These are phyloP conservation scores for Rhizopus sp. DNA, from an alignment of 371 early-diverging fungal species.

Conservation along the genomic window DNA sequence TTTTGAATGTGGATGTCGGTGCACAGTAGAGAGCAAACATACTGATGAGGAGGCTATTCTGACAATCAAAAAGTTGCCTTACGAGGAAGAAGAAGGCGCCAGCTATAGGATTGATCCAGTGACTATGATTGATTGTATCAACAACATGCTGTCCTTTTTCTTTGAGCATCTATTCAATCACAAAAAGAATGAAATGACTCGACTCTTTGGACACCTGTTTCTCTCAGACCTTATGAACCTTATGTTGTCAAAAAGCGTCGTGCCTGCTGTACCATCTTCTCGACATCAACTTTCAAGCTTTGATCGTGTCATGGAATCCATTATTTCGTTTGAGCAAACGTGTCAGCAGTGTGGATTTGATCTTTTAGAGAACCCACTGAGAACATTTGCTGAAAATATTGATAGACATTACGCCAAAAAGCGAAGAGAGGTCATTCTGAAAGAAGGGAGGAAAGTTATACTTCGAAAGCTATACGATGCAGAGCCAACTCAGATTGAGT, in stretches of 20 bases:
- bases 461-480: conserved; percentile 43
- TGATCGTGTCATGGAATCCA: conserved; percentile 14
- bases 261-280: conserved; percentile 26
- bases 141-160: conserved; percentile 21
- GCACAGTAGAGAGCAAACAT: conserved; percentile 4
- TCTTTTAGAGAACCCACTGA: conserved; percentile 6
- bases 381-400: conserved; percentile 26
- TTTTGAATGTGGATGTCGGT: conserved; percentile 7
- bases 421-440: conserved; percentile 31
- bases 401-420: conserved; percentile 44
- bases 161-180: conserved; percentile 14
- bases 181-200: neutral
- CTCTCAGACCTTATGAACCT: conserved; percentile 16
- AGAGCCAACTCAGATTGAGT: conserved; percentile 22
- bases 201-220: conserved; percentile 26
- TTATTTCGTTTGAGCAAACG: conserved; percentile 15
- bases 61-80: conserved; percentile 1
- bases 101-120: conserved; percentile 11
- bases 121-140: conserved; percentile 13
- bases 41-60: neutral
- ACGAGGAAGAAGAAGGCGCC: conserved; percentile 5
- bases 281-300: conserved; percentile 20
- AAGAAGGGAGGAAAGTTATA: conserved; percentile 44
- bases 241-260: conserved; percentile 18
- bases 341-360: conserved; percentile 14